Base-by-base conservation (phyloP, 768 basidiomycete genomes). In the Podaxis mareebaensis region DNA sequence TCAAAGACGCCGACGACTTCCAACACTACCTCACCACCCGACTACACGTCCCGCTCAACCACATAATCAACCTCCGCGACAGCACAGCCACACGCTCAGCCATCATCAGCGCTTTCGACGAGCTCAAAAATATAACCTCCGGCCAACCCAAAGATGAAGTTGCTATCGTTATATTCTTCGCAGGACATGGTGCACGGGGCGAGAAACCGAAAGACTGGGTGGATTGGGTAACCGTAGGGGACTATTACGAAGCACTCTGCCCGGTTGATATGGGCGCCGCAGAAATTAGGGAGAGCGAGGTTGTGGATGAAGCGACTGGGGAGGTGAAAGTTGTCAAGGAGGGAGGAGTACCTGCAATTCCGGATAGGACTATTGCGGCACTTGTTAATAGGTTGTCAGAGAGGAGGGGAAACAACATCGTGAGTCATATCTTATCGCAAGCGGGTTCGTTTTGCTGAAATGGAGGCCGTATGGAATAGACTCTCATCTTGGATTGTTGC, bases 401-500 rank as follows among this genome's bases (percentile, higher is more conserved):
- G 28, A 57, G 46, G 22, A 78, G 75, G 60, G 82, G 82, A 6
- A 74, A 79, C 66, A 82, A 82, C 60, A 80, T 82, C 20, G 81
- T 79, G 2, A 22, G 7, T 12, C 46, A 17, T 58, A 33, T 2
- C 33, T 33, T 33, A 33, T 33, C 33, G 33, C 33, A 33, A 33
- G 33, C 33, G 10, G 33, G 10, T 33, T 10, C 33, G 33, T 33
- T 33, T 33, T 33, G 33, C 8, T 33, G 33, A 33, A 33, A 33
- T 10, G 33, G 33, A 33, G 33, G 0, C 33, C 10, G 8, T 2
- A 8, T 33, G 33, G 8, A 33, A 10, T 33, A 83, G 82, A 80
- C 77, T 11, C 68, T 83, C 15, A 78, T 83, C 51, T 70, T 83
- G 5, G 82, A 82, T 58, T 82, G 82, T 53, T 83, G 82, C 65